Evolutionary conservation across 108 stramenopile species (phyloP).

Genomic region (Asterionellopsis glacialis): DNA sequence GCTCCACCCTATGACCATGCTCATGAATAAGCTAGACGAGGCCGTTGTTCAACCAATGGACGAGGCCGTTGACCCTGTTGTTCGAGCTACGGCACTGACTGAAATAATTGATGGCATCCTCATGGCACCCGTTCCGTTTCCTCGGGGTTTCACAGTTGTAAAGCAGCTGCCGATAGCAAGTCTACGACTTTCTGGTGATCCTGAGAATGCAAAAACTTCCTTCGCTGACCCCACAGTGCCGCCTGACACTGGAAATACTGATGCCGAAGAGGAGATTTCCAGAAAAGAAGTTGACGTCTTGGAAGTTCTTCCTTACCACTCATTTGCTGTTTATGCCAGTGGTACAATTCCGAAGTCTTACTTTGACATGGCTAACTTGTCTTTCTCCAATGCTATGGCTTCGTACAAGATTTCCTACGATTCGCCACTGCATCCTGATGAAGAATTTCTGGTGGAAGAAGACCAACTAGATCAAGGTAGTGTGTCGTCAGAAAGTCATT

Average conservation of each 20-base stretch:
- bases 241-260: not conserved
- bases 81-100: conserved; percentile 36
- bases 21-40: conserved; percentile 27
- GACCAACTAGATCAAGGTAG: conserved; percentile 1
- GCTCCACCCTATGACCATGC: conserved; percentile 12
- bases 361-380: conserved; percentile 9
- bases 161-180: conserved; percentile 7
- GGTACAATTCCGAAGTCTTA: conserved; percentile 25
- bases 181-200: conserved; percentile 19
- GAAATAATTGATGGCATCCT: conserved; percentile 41
- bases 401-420: conserved; percentile 27
- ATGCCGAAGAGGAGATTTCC: conserved; percentile 6
- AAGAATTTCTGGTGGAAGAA: conserved; percentile 5
- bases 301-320: conserved; percentile 12
- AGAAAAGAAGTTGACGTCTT: conserved; percentile 9
- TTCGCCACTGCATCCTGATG: conserved; percentile 5
- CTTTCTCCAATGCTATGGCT: conserved; percentile 20
- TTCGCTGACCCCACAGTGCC: too few species aligned
- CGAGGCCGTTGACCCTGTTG: conserved; percentile 23
- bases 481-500: not conserved
- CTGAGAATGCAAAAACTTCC: conserved; percentile 3
- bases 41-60: conserved; percentile 20
- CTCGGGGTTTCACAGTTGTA: conserved; percentile 16
- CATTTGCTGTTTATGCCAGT: conserved; percentile 17
- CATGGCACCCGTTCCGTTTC: conserved; percentile 35